Percentiles rank a stretch among this genome's conserved stretches.
Conservation (phyloP, 108 stramenopile species). For the Discostella stelligeroides region DNA sequence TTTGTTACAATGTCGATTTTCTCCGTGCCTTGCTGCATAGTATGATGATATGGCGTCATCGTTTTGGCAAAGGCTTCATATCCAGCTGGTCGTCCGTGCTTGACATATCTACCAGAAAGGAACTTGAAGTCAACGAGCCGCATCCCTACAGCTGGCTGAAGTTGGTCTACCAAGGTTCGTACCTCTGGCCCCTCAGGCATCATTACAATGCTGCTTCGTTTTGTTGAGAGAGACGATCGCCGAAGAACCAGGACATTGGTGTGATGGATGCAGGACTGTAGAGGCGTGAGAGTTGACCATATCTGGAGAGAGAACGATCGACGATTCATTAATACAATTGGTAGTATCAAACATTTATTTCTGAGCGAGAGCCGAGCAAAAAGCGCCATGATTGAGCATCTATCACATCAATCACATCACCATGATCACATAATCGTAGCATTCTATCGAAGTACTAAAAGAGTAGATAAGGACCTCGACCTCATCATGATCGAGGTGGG, state of each 20-base stretch:
- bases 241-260: not conserved
- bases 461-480: too few relatives aligned
- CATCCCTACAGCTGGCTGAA: slow-evolving; percentile 70
- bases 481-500: too few relatives aligned
- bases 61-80: slow-evolving; percentile 75
- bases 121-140: slow-evolving; percentile 67
- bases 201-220: slow-evolving; percentile 54
- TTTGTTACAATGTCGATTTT: slow-evolving; percentile 59
- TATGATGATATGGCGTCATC: slow-evolving; percentile 54
- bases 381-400: too few relatives aligned
- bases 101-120: slow-evolving; percentile 77
- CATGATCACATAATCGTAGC: too few relatives aligned
- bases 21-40: slow-evolving; percentile 1
- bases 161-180: slow-evolving; percentile 73
- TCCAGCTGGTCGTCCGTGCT: slow-evolving; percentile 69
- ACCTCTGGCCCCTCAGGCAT: slow-evolving; percentile 94
- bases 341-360: not conserved
- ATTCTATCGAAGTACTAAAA: too few relatives aligned
- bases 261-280: not conserved
- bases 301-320: not conserved
- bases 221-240: not conserved
- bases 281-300: not conserved
- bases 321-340: not conserved
- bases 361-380: too few relatives aligned
- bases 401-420: too few relatives aligned